Evolutionary conservation across 208 protist species (phyloP).

Genomic region (Ichthyophonus hoferi): DNA sequence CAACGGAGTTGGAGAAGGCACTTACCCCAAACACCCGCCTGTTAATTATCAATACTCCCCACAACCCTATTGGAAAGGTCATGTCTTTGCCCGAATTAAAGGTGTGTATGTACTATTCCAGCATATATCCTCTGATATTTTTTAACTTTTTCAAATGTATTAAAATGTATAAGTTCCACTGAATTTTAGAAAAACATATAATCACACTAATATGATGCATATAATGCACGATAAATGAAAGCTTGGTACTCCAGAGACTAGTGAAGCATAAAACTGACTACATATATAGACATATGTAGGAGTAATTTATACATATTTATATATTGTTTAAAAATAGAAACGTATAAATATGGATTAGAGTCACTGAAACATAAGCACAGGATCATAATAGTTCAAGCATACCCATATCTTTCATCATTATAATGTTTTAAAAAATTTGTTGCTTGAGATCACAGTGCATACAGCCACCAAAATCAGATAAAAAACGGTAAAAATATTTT

Average conservation of each 20-base stretch:
- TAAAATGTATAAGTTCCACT: no score
- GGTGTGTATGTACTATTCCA: no score
- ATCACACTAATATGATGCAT: no score
- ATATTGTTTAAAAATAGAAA: no score
- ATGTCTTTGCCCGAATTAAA: background rate
- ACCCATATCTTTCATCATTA: background rate
- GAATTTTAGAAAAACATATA: no score
- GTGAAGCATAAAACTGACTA: no score
- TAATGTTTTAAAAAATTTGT: background rate
- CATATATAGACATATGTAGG: no score
- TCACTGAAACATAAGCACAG: background rate
- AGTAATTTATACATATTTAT: no score
- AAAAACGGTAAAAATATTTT: background rate
- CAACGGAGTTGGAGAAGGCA: background rate
- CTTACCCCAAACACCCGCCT: background rate
- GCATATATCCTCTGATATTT: no score
- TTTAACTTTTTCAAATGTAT: no score
- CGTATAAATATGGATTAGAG: background rate
- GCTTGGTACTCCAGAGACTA: no score
- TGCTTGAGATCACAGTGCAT: background rate
- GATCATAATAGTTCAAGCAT: background rate
- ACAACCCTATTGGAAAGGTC: conserved; percentile 18
- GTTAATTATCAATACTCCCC: conserved; percentile 25
- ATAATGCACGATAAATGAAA: no score
- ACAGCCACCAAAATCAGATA: background rate